Percentiles rank a stretch among this genome's conserved stretches.
These are phyloP conservation scores for Starmerella gropengiesseri DNA, from an alignment of 805 yeast species.

Conservation along the genomic window DNA sequence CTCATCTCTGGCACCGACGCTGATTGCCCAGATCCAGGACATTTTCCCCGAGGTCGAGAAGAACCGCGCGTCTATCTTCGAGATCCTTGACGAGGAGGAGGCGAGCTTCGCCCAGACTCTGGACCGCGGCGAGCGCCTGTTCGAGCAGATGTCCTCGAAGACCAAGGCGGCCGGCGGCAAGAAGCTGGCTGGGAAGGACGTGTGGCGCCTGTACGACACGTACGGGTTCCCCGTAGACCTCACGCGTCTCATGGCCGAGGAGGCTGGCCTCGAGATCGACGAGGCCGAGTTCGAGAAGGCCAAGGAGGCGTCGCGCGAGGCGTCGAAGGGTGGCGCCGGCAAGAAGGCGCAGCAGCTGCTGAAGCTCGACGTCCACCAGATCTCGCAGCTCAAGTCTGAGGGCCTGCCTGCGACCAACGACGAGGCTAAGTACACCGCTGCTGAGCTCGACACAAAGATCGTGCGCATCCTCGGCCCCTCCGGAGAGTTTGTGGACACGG, in stretches of 20 bases:
- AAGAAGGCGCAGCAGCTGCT: conserved; percentile 38
- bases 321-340: conserved; percentile 52
- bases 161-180: conserved; percentile 68
- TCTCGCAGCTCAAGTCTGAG: conserved; percentile 55
- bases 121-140: conserved; percentile 94
- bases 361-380: conserved; percentile 83
- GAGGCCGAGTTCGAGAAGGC: conserved; percentile 89
- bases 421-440: conserved; percentile 52
- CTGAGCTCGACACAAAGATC: conserved; percentile 56
- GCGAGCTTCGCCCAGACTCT: conserved; percentile 87
- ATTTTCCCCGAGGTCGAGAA: conserved; percentile 84
- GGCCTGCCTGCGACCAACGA: conserved; percentile 75
- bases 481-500: conserved; percentile 40
- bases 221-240: conserved; percentile 98
- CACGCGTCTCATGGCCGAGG: conserved; percentile 98
- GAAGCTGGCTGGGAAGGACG: conserved; percentile 82
- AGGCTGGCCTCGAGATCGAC: conserved; percentile 84
- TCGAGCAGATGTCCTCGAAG: conserved; percentile 80
- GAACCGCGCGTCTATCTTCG: conserved; percentile 65
- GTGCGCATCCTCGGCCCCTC: conserved; percentile 57
- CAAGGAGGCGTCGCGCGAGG: conserved; percentile 78
- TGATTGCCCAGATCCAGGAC: conserved; percentile 74
- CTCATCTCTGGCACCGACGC: conserved; percentile 82
- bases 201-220: conserved; percentile 96
- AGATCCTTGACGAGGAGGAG: conserved; percentile 93